phyloP scores from a whole-genome alignment of 257 asterid species.

The Nicotiana otophora region DNA sequence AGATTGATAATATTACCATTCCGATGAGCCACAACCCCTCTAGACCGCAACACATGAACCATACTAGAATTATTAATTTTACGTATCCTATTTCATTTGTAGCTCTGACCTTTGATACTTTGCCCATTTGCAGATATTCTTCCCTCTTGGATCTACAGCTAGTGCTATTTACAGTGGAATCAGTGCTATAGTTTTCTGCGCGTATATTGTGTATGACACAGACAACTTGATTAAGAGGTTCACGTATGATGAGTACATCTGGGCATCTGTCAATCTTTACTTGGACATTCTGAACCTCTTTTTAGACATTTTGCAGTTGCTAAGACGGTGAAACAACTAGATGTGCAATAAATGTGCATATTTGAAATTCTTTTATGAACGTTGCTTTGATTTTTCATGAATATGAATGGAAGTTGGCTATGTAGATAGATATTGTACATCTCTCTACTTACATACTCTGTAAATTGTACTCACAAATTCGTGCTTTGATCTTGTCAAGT shows the following conservation, averaged over 20 bases:
- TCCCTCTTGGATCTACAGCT: constrained; percentile 81
- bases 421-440: neutral
- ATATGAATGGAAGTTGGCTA: neutral
- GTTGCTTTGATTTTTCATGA: neutral
- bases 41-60: no score
- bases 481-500: neutral
- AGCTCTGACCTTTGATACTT: neutral
- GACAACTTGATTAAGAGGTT: constrained; percentile 87
- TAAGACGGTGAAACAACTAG: constrained; percentile 66
- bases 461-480: neutral
- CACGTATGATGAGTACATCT: constrained; percentile 85
- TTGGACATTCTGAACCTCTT: constrained; percentile 86
- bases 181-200: constrained; percentile 86
- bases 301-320: constrained; percentile 76
- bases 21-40: no score
- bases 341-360: neutral
- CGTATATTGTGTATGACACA: constrained; percentile 78
- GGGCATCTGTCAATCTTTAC: constrained; percentile 96
- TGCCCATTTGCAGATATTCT: constrained; percentile 53
- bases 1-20: no score
- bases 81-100: neutral
- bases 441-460: neutral
- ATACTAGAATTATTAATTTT: neutral
- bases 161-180: constrained; percentile 63
- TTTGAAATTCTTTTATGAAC: neutral